phyloP scores from a whole-genome alignment of 768 basidiomycete genomes.

The Multifurca ochricompacta region DNA sequence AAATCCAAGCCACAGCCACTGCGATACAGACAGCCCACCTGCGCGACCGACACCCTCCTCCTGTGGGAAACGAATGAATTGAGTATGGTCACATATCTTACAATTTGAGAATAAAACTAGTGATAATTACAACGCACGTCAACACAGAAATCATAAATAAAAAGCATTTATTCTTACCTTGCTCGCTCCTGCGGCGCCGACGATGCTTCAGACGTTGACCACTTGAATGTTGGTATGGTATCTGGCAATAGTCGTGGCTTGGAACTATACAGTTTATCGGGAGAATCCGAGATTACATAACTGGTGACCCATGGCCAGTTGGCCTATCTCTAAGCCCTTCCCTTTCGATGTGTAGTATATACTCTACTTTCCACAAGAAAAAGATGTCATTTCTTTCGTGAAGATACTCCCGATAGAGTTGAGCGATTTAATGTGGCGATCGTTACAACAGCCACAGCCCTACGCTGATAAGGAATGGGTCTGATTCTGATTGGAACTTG shows the following conservation, averaged over 20 bases:
- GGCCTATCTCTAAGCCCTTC: no score
- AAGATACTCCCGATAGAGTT: no score
- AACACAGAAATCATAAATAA: not conserved
- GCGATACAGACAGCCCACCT: not conserved
- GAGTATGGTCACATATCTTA: conserved; percentile 1
- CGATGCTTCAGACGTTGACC: not conserved
- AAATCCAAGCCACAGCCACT: no score
- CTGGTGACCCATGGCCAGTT: not conserved
- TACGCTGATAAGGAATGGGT: no score
- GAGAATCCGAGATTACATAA: not conserved
- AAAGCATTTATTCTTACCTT: conserved; percentile 5
- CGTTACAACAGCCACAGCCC: no score
- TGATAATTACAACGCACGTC: not conserved
- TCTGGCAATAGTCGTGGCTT: conserved; percentile 13
- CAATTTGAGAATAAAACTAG: not conserved
- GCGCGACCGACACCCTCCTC: not conserved
- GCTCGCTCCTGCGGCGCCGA: conserved; percentile 1
- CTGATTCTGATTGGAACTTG: no score
- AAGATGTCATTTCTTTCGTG: no score
- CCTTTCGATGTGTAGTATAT: no score
- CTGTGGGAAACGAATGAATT: not conserved
- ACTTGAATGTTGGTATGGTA: not conserved
- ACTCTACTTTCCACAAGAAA: no score
- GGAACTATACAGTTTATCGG: conserved; percentile 13
- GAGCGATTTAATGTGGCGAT: no score